These are phyloP conservation scores for Corniculantispora saksenae DNA, from an alignment of 2,329 filamentous ascomycete species.

Conservation along the genomic window DNA sequence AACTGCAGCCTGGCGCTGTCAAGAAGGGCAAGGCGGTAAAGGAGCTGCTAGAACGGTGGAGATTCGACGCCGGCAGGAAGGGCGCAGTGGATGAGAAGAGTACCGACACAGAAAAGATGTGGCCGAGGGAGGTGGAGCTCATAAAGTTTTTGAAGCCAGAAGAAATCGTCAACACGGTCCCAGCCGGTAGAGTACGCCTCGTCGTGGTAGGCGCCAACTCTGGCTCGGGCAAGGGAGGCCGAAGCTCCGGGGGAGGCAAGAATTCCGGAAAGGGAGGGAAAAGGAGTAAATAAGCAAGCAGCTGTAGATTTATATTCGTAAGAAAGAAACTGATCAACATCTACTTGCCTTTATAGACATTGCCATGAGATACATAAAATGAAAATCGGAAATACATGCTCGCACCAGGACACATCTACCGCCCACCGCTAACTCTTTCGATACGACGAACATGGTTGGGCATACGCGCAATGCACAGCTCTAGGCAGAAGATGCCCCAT, in stretches of 20 bases:
- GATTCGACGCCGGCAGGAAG: conserved; percentile 60
- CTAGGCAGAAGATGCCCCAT: conserved; percentile 75
- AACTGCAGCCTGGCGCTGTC: conserved; percentile 82
- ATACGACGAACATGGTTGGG: conserved; percentile 59
- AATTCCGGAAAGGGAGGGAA: conserved; percentile 34
- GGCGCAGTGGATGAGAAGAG: conserved; percentile 61
- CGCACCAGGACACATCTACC: neutral
- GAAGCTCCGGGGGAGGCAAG: conserved; percentile 37
- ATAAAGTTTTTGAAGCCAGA: conserved; percentile 78
- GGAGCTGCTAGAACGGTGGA: conserved; percentile 85
- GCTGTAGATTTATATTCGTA: neutral
- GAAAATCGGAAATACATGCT: neutral
- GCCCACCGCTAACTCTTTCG: conserved; percentile 35
- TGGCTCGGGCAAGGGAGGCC: conserved; percentile 43
- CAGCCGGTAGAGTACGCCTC: conserved; percentile 77
- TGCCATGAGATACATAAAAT: neutral
- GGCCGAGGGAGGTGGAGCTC: conserved; percentile 83
- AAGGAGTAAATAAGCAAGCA: conserved; percentile 24
- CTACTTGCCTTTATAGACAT: neutral
- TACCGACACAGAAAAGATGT: conserved; percentile 72
- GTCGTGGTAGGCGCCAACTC: conserved; percentile 66
- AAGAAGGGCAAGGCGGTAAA: conserved; percentile 96
- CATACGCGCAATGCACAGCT: conserved; percentile 64
- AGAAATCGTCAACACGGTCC: conserved; percentile 78
- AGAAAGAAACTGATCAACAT: neutral